phyloP scores from a whole-genome alignment of 192 early-diverging fungal genomes.

The Cetraspora pellucida region DNA sequence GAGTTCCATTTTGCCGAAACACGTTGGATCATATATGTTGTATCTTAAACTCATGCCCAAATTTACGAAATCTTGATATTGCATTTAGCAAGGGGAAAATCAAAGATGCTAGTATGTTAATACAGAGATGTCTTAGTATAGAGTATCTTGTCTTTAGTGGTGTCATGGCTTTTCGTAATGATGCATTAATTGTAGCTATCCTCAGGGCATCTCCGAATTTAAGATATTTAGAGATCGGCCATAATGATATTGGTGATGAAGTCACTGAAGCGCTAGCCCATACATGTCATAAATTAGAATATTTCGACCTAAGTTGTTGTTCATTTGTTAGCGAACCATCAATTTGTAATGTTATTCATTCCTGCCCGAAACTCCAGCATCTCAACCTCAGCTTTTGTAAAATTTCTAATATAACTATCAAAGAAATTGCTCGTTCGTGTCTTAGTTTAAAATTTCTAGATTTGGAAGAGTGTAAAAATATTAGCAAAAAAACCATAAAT shows the following conservation, averaged over 20 bases:
- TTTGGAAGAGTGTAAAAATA: too few relatives aligned
- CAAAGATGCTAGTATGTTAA: slow-evolving; percentile 19
- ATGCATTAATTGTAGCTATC: slow-evolving; percentile 18
- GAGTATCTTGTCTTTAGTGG: slow-evolving; percentile 9
- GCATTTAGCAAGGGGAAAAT: slow-evolving; percentile 4
- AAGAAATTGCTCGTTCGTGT: slow-evolving; percentile 11
- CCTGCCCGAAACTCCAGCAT: not conserved
- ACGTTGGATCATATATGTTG: slow-evolving; percentile 13
- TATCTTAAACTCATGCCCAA: slow-evolving; percentile 18
- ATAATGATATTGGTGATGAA: slow-evolving; percentile 19
- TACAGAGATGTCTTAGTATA: slow-evolving; percentile 16
- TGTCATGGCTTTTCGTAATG: slow-evolving; percentile 18
- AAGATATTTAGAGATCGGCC: slow-evolving; percentile 10
- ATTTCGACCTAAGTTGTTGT: not conserved
- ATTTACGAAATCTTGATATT: slow-evolving; percentile 21
- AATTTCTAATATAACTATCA: not conserved
- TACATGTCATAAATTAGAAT: slow-evolving; percentile 14
- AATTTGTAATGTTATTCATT: slow-evolving; percentile 15
- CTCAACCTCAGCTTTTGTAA: not conserved
- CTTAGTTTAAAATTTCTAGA: slow-evolving; percentile 13
- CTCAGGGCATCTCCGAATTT: slow-evolving; percentile 14
- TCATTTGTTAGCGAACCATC: not conserved
- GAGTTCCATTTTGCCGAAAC: slow-evolving; percentile 10
- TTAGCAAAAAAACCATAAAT: too few relatives aligned
- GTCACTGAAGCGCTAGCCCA: slow-evolving; percentile 10